Evolutionary conservation across 1,139 yeast species (phyloP), one percentile per base, ranked within the genome.

Genomic region (Scheffersomyces quercinus): DNA sequence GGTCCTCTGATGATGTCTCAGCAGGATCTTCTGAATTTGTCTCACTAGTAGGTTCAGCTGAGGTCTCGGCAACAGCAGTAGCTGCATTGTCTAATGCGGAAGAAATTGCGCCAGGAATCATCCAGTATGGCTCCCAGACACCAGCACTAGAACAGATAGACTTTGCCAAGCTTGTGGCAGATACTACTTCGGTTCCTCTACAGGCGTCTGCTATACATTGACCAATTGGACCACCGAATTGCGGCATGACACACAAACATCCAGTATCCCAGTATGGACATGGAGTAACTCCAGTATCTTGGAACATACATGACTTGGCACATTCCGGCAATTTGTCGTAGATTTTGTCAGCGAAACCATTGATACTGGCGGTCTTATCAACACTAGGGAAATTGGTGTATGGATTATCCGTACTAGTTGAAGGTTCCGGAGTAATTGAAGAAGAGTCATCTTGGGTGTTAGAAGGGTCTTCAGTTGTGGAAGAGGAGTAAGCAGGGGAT

Each of bases 191-290:
- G 10, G 15, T 20, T 31, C 58, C 51, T 14, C 39, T 36, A 59
- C 81, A 76, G 20, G 52, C 50, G 37, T 62, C 50, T 41, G 75
- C 77, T 46, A 75, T 57, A 61, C 81, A 76, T 38, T 65, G 62
- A 38, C 73, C 81, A 31, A 76, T 73, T 30, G 56, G 57, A 28
- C 73, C 74, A 37, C 68, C 62, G 72, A 74, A 75, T 46, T 62
- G 68, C 7, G 75, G 68, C 77, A 76, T 75, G 32, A 74, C 77
- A 61, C 81, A 76, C 52, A 75, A 65, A 57, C 81, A 76, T 5
- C 81, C 81, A 35, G 81, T 68, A 52, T 76, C 81, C 81, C 81
- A 75, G 64, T 74, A 74, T 39, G 81, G 81, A 55, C 81, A 76
- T 38, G 76, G 77, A 8, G 76, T 70, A 39, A 55, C 54, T 12